Base-by-base conservation (phyloP, 331 rosid genomes). In the Pyracantha coccinea region DNA sequence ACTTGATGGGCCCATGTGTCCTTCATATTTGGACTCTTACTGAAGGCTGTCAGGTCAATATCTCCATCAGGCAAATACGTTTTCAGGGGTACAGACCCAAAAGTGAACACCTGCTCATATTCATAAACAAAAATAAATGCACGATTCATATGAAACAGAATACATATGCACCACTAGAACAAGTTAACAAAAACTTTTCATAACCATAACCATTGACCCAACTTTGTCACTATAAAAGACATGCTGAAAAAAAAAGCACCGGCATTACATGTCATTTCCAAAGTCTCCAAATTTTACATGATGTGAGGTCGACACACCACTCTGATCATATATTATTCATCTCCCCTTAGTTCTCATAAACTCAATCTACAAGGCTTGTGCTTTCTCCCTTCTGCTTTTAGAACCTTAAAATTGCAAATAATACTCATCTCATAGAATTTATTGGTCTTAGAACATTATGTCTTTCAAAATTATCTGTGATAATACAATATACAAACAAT, bases 31-130 rank as follows among this genome's bases (percentile, higher is more conserved):
- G 90, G 92, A 82, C 82, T 90, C 83, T 86, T 66, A 85, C 98
- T 83, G 79, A 95, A 92, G 78, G 98, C 91, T 15, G 99, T 89
- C 64, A 92, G 86, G 89, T 95, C 99, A 82, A 95, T 95, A 82
- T 95, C 99, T 72, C 99, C 99, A 88, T 95, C 99, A 75, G 99
- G 99, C 87, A 95, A 84, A 86, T 95, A 95, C 13, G 99, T 95
- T 85, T 95, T 95, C 32, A 95, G 91, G 73, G 99, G 99, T 6
- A 95, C 98, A 7, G 99, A 95, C 73, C 99, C 99, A 92, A 95
- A 95, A 38, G 97, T 88, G 83, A 92, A 86, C 72, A 90, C 99
- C 98, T 95, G 94, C 71, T 79, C 50, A 79, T 71, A 80, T 65
- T 57, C 71, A 77, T 45, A 71, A 71, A 10, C 61, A 79, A 64